Evolutionary conservation across 164 flowering plant species (phyloP), one percentile per base, ranked within the genome.

Genomic region (Pachysandra terminalis): DNA sequence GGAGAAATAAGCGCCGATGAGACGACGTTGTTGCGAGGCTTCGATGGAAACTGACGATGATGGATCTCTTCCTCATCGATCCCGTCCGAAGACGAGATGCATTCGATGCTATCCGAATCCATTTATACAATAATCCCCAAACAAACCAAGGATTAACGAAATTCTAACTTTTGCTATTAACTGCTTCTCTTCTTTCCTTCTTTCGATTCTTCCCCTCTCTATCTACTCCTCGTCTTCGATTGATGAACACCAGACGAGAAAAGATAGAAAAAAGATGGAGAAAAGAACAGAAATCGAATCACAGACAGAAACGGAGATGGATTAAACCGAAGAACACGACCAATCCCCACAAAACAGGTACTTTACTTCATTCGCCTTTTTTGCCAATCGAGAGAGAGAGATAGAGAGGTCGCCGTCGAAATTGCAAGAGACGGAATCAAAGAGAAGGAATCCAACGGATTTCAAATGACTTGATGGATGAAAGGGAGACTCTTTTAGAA

Each of bases 51-150:
- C 35, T 64, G 66, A 63, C 54, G 71, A 10, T 70, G 74, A 48
- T 73, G 73, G 74, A 74, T 75, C 66, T 77, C 85, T 58, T 79
- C 81, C 55, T 74, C 85, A 28, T 70, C 75, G 40, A 75, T 32
- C 25, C 73, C 74, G 63, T 75, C 81, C 24, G 74, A 68, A 32
- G 79, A 69, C 32, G 82, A 68, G 7, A 73, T 61, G 32, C 82
- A 81, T 57, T 81, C 81, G n/a, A 70, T 60, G 60, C 51, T 79
- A 49, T 75, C 76, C 17, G 68, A 68, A 3, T 82, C 80, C 79
- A 77, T 73, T 65, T 25, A 40, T n/a, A 21, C 24, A 15, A 21
- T 40, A n/a, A n/a, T 3, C 2, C 41, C 19, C 35, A 32, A 9
- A 23, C 19, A 19, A 61, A 61, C 19, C n/a, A 62, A 25, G 19